phyloP scores from a whole-genome alignment of 352 stramenopile species.

The Salisapilia sapeloensis region DNA sequence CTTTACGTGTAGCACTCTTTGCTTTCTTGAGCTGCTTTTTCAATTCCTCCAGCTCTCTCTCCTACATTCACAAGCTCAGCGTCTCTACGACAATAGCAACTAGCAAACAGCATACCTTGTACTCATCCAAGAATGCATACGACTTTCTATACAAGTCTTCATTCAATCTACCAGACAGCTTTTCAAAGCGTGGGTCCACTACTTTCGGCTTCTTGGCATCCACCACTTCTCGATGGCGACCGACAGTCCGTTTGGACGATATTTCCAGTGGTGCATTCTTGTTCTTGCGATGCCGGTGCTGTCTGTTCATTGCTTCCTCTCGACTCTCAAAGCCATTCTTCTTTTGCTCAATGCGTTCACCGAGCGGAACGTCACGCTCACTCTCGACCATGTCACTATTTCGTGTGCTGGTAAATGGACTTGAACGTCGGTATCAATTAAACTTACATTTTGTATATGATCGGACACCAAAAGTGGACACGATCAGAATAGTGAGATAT shows the following conservation, averaged over 20 bases:
- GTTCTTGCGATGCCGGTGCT: conserved; percentile 19
- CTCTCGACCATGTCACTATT: too few relatives aligned
- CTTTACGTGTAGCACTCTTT: conserved; percentile 49
- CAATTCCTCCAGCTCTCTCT: conserved; percentile 71
- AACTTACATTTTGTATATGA: too few relatives aligned
- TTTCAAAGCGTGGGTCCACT: conserved; percentile 81
- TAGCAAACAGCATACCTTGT: conserved; percentile 25
- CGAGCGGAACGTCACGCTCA: conserved; percentile 51
- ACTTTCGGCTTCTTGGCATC: conserved; percentile 56
- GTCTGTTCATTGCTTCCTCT: conserved; percentile 3
- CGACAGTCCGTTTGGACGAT: conserved; percentile 67
- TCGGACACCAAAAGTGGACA: too few relatives aligned
- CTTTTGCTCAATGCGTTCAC: conserved; percentile 60
- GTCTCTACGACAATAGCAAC: background rate
- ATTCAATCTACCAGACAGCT: conserved; percentile 68
- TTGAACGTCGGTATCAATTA: too few relatives aligned
- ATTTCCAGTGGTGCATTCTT: conserved; percentile 81
- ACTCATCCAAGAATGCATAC: conserved; percentile 82
- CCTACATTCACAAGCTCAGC: conserved; percentile 5
- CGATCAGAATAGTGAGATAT: too few relatives aligned
- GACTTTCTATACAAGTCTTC: conserved; percentile 78
- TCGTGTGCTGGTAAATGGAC: too few relatives aligned
- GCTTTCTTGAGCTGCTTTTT: conserved; percentile 58
- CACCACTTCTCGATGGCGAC: conserved; percentile 61
- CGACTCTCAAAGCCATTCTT: conserved; percentile 42